Percentiles rank a stretch among this genome's conserved stretches.
phyloP scores from a whole-genome alignment of 2,329 filamentous ascomycete species.

The Nothopassalora personata region DNA sequence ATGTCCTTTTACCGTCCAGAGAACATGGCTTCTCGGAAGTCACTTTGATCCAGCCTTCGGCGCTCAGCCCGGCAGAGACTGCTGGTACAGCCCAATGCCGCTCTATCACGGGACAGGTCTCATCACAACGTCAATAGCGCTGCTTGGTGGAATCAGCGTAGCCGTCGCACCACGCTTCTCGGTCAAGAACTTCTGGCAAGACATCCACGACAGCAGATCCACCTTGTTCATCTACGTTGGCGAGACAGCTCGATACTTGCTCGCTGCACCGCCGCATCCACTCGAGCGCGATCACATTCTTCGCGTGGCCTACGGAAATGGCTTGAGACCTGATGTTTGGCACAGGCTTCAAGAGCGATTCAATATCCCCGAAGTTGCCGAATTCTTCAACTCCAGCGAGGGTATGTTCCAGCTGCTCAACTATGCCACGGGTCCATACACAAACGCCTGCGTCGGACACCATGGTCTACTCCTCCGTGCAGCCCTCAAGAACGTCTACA shows the following conservation, averaged over 20 bases:
- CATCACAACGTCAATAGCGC: constrained; percentile 55
- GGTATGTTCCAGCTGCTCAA: constrained; percentile 55
- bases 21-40: constrained; percentile 38
- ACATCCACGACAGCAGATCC: constrained; percentile 60
- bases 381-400: constrained; percentile 76
- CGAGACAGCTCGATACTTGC: constrained; percentile 68
- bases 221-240: constrained; percentile 74
- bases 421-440: constrained; percentile 54
- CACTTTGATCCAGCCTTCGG: constrained; percentile 32
- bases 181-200: constrained; percentile 64
- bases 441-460: constrained; percentile 61
- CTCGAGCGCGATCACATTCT: constrained; percentile 56
- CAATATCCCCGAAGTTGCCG: constrained; percentile 56
- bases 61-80: constrained; percentile 51
- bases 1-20: constrained; percentile 54
- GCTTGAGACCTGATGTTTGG: constrained; percentile 65
- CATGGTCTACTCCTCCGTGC: constrained; percentile 59
- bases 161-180: constrained; percentile 64
- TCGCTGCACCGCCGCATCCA: constrained; percentile 59
- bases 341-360: constrained; percentile 58
- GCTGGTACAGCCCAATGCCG: constrained; percentile 72
- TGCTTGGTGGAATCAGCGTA: constrained; percentile 52
- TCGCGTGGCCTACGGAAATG: constrained; percentile 58
- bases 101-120: constrained; percentile 71
- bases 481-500: constrained; percentile 49